Evolutionary conservation across 2,329 filamentous ascomycete species (phyloP).

Genomic region (Aureobasidium sp.): DNA sequence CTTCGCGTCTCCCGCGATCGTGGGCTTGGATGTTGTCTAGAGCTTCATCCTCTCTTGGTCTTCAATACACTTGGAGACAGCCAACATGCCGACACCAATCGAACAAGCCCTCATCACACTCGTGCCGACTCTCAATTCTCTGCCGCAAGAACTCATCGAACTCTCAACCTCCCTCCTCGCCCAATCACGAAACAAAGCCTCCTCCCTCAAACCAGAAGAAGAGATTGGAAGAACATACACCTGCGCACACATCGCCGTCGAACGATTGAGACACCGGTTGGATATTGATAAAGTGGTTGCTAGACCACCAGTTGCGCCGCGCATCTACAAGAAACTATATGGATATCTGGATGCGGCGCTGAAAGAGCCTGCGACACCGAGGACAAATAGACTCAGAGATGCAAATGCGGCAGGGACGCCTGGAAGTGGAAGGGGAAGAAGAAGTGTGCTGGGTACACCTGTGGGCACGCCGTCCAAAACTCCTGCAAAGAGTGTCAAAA

Average conservation of each 20-base stretch:
- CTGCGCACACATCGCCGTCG: constrained; percentile 84
- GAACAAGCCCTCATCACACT: constrained; percentile 66
- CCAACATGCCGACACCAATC: constrained; percentile 59
- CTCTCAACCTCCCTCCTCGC: constrained; percentile 66
- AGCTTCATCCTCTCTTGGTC: not conserved
- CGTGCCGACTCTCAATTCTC: constrained; percentile 61
- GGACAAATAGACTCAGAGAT: constrained; percentile 22
- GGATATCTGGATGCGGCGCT: constrained; percentile 69
- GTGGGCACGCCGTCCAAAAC: constrained; percentile 4
- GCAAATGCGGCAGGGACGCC: not conserved
- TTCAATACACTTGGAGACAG: not conserved
- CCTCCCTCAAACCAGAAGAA: constrained; percentile 72
- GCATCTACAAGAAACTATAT: constrained; percentile 78
- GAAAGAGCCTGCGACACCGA: constrained; percentile 26
- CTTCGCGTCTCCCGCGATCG: constrained; percentile 1
- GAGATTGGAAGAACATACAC: constrained; percentile 79
- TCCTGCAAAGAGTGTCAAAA: not conserved
- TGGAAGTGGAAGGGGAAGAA: not conserved
- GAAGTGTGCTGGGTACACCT: not conserved
- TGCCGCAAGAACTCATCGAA: constrained; percentile 62
- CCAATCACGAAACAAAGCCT: constrained; percentile 70
- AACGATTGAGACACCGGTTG: constrained; percentile 68
- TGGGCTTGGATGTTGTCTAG: not conserved
- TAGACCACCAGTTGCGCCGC: constrained; percentile 67
- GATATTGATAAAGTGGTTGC: constrained; percentile 70